Conservation (phyloP, 257 asterid species). For the Nicotiana tabacum region DNA sequence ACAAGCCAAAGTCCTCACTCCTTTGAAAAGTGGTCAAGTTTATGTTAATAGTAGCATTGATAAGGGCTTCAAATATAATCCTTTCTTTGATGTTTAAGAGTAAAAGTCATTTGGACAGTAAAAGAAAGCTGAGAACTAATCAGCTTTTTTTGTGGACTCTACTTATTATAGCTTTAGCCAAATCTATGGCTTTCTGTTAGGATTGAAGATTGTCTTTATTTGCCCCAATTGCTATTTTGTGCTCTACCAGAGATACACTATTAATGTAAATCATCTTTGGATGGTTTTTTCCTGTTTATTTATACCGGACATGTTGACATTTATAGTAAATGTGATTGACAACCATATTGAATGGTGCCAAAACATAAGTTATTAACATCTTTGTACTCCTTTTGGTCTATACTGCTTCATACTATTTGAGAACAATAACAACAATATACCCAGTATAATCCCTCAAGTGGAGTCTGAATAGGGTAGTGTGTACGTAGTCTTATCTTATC, state of each 20-base stretch:
- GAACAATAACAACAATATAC: too few species aligned
- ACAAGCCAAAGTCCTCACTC: conserved; percentile 26
- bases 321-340: too few species aligned
- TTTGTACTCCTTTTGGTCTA: too few species aligned
- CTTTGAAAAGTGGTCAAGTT: conserved; percentile 25
- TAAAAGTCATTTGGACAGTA: not conserved
- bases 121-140: conserved; percentile 1
- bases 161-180: not conserved
- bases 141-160: not conserved
- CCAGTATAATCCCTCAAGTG: too few species aligned
- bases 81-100: conserved; percentile 54
- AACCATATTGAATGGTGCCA: too few species aligned
- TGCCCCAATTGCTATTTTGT: too few species aligned
- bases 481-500: too few species aligned
- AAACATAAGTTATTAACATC: too few species aligned
- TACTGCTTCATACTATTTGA: too few species aligned
- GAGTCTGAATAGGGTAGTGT: too few species aligned
- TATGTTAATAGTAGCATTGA: conserved; percentile 38
- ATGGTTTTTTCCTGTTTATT: not conserved
- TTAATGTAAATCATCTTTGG: not conserved
- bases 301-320: not conserved
- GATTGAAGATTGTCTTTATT: too few species aligned
- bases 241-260: too few species aligned
- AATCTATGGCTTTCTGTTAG: not conserved
- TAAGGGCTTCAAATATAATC: conserved; percentile 64